A percentile compares a stretch with the other conserved stretches of the same genome.
These are phyloP conservation scores for Acrasis kona DNA, from an alignment of 78 protist genomes.

Conservation along the genomic window DNA sequence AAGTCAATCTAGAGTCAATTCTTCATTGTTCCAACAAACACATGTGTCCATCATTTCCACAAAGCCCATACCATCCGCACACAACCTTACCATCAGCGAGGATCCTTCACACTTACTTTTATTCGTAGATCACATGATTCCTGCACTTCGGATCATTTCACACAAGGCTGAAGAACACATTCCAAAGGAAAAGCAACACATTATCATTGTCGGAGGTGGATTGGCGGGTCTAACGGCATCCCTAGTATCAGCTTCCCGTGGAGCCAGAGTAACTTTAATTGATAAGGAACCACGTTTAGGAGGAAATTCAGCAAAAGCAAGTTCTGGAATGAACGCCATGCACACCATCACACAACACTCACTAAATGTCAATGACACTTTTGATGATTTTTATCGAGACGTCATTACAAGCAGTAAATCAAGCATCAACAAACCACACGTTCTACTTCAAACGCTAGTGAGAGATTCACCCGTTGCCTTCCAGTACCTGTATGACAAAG, in stretches of 20 bases:
- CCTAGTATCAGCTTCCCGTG: slow-evolving; percentile 1
- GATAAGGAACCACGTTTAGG: slow-evolving; percentile 29
- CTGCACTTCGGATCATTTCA: too few relatives aligned
- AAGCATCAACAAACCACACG: neutral
- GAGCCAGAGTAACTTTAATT: slow-evolving; percentile 20
- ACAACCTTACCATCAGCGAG: too few relatives aligned
- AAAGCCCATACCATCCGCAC: too few relatives aligned
- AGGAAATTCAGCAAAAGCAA: slow-evolving; percentile 67
- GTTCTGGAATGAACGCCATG: slow-evolving; percentile 60
- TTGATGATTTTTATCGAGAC: slow-evolving; percentile 24
- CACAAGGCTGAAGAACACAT: slow-evolving; percentile 18
- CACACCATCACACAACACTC: slow-evolving; percentile 26
- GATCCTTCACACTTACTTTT: too few relatives aligned
- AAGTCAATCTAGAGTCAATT: too few relatives aligned
- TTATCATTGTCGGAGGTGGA: slow-evolving; percentile 24
- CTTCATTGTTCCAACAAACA: too few relatives aligned
- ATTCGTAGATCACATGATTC: too few relatives aligned
- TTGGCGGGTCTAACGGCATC: slow-evolving; percentile 14
- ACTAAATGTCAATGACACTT: slow-evolving; percentile 13
- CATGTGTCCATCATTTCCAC: too few relatives aligned
- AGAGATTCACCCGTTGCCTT: neutral
- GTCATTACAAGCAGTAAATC: slow-evolving; percentile 38
- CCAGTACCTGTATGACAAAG: slow-evolving; percentile 4
- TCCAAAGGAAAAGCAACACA: neutral
- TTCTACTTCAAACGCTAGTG: slow-evolving; percentile 13